Conservation (phyloP, 2,329 filamentous ascomycete species). For the Fusarium sterilihyphosum region DNA sequence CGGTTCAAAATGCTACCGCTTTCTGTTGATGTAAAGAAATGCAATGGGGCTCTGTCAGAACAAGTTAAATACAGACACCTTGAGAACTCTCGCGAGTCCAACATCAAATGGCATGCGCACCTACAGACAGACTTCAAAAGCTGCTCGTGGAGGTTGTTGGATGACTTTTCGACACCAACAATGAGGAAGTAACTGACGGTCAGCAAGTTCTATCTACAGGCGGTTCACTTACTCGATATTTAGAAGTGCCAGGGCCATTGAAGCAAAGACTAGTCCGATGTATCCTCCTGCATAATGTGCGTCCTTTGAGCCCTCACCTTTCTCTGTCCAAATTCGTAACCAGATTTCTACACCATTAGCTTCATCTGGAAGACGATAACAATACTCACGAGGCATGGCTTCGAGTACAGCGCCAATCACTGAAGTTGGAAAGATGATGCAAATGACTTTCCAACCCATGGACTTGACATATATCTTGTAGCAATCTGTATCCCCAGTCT, state of each 20-base stretch:
- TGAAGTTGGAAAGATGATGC: constrained; percentile 21
- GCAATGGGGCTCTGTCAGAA: constrained; percentile 48
- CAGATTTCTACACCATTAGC: constrained; percentile 38
- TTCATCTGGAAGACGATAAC: fast-evolving
- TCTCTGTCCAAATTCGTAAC: constrained; percentile 42
- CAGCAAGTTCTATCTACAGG: not conserved
- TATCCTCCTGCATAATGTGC: constrained; percentile 39
- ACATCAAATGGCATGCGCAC: not conserved
- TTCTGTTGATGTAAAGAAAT: constrained; percentile 54
- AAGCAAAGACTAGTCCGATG: constrained; percentile 31
- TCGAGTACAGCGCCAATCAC: constrained; percentile 22
- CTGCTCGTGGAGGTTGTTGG: constrained; percentile 35
- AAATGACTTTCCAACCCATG: constrained; percentile 37
- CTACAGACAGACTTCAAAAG: constrained; percentile 35
- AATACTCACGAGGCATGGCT: constrained; percentile 41
- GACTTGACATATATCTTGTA: constrained; percentile 45
- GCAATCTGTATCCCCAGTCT: constrained; percentile 43
- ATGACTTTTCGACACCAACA: constrained; percentile 35
- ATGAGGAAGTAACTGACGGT: constrained; percentile 39
- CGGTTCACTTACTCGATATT: constrained; percentile 13
- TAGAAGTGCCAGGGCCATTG: constrained; percentile 18
- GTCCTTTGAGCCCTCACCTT: constrained; percentile 31
- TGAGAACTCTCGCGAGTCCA: fast-evolving
- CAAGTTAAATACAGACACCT: not conserved
- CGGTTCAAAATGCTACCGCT: constrained; percentile 54